Base-by-base conservation (phyloP, 148 eudicot species). In the Arctostaphylos glauca region DNA sequence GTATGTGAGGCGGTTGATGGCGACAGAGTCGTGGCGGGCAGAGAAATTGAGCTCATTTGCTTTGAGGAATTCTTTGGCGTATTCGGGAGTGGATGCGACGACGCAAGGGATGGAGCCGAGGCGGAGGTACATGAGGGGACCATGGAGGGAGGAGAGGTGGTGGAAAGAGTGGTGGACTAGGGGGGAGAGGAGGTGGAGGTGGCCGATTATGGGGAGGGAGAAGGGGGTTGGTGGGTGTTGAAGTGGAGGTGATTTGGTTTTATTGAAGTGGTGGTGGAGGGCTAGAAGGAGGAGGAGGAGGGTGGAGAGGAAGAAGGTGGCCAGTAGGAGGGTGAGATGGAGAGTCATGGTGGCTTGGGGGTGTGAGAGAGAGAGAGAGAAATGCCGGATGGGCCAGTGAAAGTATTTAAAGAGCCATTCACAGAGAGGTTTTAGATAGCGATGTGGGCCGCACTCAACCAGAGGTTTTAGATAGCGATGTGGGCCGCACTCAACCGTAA, bases 131-230 rank as follows among this genome's bases (percentile, higher is more conserved):
- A 88, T 43, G 23, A 86, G 8, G 44, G 86, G 84, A 54, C 89
- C 89, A 43, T 86, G 74, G 19, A 23, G 80, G 50, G 74, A 67
- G 66, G 89, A 76, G 12, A 88, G 83, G 3, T 38, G 1, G 75
- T 86, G 85, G 48, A 88, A 73, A 52, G 87, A 82, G 79, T 59
- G 87, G 83, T 88, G 90, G 54, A 78, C 70, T 78, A 80, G 68
- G 47, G 84, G 66, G n/a, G 58, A 47, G 16, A 88, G 74, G 48
- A 84, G 90, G 85, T 88, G 82, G 52, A 89, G 80, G 87, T 89
- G 88, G 44, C 91, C 91, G 1, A 89, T 46, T 15, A 89, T 19
- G 3, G 91, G 91, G 48, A 87, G 66, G 68, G 84, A 82, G 31
- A 44, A 71, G 3, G 91, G 91, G 78, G 87, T 77, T 21, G 91